Conservation (phyloP, 2,329 filamentous ascomycete genomes). For the Phaeosphaeria sp. region DNA sequence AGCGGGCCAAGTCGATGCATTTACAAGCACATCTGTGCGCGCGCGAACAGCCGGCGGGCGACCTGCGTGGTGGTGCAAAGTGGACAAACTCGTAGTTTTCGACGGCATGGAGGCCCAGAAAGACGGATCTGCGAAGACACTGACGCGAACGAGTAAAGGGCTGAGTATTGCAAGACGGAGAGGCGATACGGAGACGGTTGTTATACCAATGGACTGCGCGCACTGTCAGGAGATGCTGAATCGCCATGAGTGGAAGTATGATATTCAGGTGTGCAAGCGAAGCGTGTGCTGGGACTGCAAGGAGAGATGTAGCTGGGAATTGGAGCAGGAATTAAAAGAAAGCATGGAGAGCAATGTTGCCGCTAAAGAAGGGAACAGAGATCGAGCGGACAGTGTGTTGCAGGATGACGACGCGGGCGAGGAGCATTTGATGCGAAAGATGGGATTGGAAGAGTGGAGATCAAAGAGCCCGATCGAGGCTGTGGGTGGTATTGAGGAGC, state of each 20-base stretch:
- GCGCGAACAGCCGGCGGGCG: constrained; percentile 31
- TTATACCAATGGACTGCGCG: constrained; percentile 38
- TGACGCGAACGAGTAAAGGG: constrained; percentile 39
- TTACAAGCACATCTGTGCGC: constrained; percentile 35
- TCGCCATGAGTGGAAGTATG: constrained; percentile 43
- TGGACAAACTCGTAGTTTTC: constrained; percentile 43
- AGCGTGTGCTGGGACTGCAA: constrained; percentile 44
- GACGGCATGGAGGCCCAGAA: constrained; percentile 29
- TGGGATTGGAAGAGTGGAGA: constrained; percentile 25
- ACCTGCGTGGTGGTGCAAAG: constrained; percentile 46
- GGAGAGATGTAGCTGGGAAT: constrained; percentile 42
- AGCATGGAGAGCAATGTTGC: neutral
- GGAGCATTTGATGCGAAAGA: constrained; percentile 28
- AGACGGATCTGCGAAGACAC: constrained; percentile 19
- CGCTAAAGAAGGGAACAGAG: constrained; percentile 17
- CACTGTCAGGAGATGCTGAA: constrained; percentile 45
- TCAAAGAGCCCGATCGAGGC: constrained; percentile 22
- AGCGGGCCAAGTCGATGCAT: constrained; percentile 22
- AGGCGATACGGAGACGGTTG: constrained; percentile 37
- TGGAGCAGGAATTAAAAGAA: constrained; percentile 20
- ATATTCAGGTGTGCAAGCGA: constrained; percentile 40
- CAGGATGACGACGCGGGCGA: constrained; percentile 25
- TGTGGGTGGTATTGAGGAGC: constrained; percentile 29
- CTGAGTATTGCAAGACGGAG: constrained; percentile 36
- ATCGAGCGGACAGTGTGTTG: constrained; percentile 40